Conservation (phyloP, 192 early-diverging fungal genomes). For the Coemansia sp. region DNA sequence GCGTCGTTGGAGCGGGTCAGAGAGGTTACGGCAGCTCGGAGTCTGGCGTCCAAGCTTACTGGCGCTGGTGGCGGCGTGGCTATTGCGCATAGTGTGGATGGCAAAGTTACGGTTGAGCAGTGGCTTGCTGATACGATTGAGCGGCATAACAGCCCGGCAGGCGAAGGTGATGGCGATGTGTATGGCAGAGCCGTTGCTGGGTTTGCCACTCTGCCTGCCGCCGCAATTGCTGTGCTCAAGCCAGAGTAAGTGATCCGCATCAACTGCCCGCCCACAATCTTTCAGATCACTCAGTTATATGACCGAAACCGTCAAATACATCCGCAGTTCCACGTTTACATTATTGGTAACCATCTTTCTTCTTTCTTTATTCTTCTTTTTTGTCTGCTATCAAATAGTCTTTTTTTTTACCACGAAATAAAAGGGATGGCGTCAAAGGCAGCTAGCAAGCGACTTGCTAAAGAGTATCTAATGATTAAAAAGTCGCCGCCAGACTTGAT, state of each 20-base stretch:
- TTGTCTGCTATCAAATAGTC: neutral
- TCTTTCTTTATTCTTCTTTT: neutral
- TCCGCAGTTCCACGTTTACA: neutral
- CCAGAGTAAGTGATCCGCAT: neutral
- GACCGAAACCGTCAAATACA: neutral
- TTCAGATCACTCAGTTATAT: neutral
- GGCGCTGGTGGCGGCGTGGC: conserved; percentile 91
- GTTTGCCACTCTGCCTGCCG: conserved; percentile 22
- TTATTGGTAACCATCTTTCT: neutral
- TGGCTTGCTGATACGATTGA: conserved; percentile 19
- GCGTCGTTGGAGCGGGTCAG: conserved; percentile 77
- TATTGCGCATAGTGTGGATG: conserved; percentile 24
- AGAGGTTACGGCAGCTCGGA: conserved; percentile 60
- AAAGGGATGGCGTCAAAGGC: conserved; percentile 70
- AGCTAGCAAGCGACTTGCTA: conserved; percentile 72
- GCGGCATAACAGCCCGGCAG: neutral
- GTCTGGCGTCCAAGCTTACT: conserved; percentile 85
- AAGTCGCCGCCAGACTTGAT: conserved; percentile 87
- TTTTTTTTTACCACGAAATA: neutral
- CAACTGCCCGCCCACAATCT: neutral
- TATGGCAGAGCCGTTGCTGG: conserved; percentile 15
- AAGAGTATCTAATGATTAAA: conserved; percentile 74
- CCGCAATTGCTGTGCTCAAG: conserved; percentile 20
- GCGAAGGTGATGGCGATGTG: neutral
- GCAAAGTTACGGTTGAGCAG: conserved; percentile 14